Percentiles rank a stretch among this genome's conserved stretches.
Evolutionary conservation across 345 rosid genomes (phyloP).

Genomic region (Boechera stricta): DNA sequence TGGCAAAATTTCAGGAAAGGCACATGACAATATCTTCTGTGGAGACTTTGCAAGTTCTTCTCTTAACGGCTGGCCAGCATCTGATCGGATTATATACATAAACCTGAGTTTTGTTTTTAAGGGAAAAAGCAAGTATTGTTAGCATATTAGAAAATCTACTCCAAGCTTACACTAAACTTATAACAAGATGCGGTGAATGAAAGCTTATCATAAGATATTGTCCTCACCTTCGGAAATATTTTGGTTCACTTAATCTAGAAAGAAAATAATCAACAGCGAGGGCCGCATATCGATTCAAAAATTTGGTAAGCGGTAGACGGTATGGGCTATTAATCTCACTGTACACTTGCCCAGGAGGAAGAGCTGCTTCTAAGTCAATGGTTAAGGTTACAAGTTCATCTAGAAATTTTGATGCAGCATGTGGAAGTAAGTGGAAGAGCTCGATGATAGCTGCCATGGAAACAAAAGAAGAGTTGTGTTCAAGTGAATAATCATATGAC

Average conservation of each 20-base stretch:
- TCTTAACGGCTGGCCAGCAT: slow-evolving; percentile 93
- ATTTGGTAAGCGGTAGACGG: slow-evolving; percentile 94
- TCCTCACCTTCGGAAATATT: slow-evolving; percentile 91
- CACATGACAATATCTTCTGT: slow-evolving; percentile 81
- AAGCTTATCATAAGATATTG: slow-evolving; percentile 25
- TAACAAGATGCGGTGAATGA: slow-evolving; percentile 20
- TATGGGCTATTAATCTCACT: slow-evolving; percentile 99
- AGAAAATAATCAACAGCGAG: slow-evolving; percentile 98
- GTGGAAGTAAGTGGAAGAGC: slow-evolving; percentile 98
- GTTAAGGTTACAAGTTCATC: slow-evolving; percentile 95
- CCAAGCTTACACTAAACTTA: slow-evolving; percentile 24
- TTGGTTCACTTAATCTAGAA: slow-evolving; percentile 84
- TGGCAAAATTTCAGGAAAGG: slow-evolving; percentile 83
- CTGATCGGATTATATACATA: slow-evolving; percentile 93
- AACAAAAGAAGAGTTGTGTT: slow-evolving; percentile 32
- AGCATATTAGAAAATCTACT: slow-evolving; percentile 26
- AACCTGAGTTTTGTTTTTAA: slow-evolving; percentile 62
- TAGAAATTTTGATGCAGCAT: slow-evolving; percentile 93
- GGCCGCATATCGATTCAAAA: slow-evolving; percentile 87
- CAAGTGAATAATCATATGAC: slow-evolving; percentile 13
- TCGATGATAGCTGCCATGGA: slow-evolving; percentile 90
- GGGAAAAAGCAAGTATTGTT: slow-evolving; percentile 20
- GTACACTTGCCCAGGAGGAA: slow-evolving; percentile 83
- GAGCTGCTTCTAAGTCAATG: slow-evolving; percentile 93
- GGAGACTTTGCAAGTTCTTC: slow-evolving; percentile 97